phyloP scores from a whole-genome alignment of 441 rosid species.

The Omphalea diandra region DNA sequence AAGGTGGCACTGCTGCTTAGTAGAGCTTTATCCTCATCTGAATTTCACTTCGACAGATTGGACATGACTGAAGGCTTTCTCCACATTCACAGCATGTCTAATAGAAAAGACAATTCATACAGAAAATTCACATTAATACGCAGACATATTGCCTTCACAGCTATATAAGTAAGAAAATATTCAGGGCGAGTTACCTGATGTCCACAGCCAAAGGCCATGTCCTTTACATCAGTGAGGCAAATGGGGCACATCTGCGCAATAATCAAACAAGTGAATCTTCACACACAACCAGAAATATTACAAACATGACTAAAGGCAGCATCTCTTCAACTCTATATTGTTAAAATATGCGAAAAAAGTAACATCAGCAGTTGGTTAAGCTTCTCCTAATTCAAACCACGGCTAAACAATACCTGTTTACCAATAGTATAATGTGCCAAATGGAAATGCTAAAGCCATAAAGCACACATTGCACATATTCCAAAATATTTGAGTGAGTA shows the following conservation, averaged over 20 bases:
- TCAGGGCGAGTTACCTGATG: slow-evolving; percentile 59
- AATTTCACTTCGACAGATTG: slow-evolving; percentile 72
- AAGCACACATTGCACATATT: not conserved
- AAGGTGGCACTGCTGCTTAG: slow-evolving; percentile 23
- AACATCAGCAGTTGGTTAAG: not conserved
- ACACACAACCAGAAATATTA: not conserved
- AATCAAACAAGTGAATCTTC: not conserved
- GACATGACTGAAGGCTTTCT: slow-evolving; percentile 63
- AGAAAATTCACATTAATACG: not conserved
- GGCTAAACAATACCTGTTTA: not conserved
- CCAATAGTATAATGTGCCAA: not conserved
- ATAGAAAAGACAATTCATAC: not conserved
- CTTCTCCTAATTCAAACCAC: not conserved
- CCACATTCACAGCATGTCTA: slow-evolving; percentile 96
- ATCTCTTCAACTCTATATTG: not conserved
- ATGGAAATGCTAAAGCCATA: not conserved
- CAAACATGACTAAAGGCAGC: not conserved
- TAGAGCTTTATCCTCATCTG: slow-evolving; percentile 79
- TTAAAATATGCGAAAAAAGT: not conserved
- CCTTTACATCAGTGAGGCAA: slow-evolving; percentile 55
- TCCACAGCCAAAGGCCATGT: slow-evolving; percentile 95
- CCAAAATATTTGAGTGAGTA: not conserved
- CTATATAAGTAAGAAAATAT: not conserved
- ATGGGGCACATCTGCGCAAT: slow-evolving; percentile 64
- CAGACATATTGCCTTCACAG: not conserved